Base-by-base conservation (phyloP, 208 protist species). In the Lotmaria passim region DNA sequence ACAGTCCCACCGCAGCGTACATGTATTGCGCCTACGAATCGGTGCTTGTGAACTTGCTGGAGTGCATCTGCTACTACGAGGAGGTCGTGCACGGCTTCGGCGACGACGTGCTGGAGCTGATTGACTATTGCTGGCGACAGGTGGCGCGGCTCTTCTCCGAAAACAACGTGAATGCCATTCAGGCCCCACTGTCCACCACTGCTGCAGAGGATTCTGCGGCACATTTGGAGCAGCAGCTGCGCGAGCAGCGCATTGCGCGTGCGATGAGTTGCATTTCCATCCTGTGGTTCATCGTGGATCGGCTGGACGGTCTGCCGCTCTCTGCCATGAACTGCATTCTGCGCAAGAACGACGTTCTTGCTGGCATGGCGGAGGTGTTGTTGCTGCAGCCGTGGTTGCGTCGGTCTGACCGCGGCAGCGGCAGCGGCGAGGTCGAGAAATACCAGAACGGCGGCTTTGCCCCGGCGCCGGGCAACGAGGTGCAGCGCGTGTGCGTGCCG, bases 101-200 rank as follows among this genome's bases (percentile, higher is more conserved):
- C 38, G 93, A 97, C 43, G 91, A 95, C 64, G 75, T 92, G 8
- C 71, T 97, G 26, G 93, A 97, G 81, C 76, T 97, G 10, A 79
- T 96, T 31, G 91, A 96, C 78, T 97, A 96, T 73, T 91, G 88
- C 70, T 95, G 89, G 90, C 85, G 93, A 10, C 89, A 97, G 65
- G 79, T 90, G 43, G 78, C 73, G 51, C 72, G 82, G 21, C 79
- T 97, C 23, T 95, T 92, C 69, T 83, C 92, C 0, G 64, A 89
- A 50, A 61, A 61, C 0, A 52, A 74, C 34, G 31, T 91, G 10
- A 81, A 85, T 26, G 71, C 36, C 23, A 26, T 44, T 12, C 58
- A 48, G 24, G 24, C 19, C 12, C 19, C 34, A 24, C 62, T 50
- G 6, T 34, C 53, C 1, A 21, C 5, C 6, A 7, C 41, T 3